phyloP scores from a whole-genome alignment of 2,329 filamentous ascomycete species.

The Exophiala calicioides region DNA sequence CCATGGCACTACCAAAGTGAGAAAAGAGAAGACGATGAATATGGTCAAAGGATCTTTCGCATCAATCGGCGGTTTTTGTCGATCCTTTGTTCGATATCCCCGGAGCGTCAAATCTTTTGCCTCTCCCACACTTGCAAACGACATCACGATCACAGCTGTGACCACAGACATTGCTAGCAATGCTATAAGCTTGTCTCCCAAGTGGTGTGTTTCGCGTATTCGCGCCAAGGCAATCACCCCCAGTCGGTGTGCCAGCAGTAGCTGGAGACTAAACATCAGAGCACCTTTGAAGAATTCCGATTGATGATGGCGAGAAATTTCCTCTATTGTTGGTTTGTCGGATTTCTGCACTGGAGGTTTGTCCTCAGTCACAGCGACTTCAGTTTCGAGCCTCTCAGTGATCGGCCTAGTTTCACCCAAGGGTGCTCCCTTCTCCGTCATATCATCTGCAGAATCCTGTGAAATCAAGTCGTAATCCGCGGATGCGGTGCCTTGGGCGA shows the following conservation, averaged over 20 bases:
- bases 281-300: conserved; percentile 2
- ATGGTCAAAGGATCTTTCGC: background rate
- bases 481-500: background rate
- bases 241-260: conserved; percentile 3
- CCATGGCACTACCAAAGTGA: conserved; percentile 5
- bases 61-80: background rate
- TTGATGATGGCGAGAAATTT: background rate
- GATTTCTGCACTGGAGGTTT: background rate
- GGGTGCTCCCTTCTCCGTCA: background rate
- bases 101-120: conserved; percentile 1
- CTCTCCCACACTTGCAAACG: background rate
- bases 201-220: background rate
- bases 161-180: conserved; percentile 1
- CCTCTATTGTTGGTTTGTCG: background rate
- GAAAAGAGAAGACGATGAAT: background rate
- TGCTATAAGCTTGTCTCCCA: conserved; percentile 1
- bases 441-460: conserved; percentile 2
- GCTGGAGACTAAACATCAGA: conserved; percentile 3
- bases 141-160: background rate
- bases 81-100: background rate
- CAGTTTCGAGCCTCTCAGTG: background rate
- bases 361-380: background rate
- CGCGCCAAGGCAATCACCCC: background rate
- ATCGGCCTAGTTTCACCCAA: background rate
- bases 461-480: conserved; percentile 4